phyloP scores from a whole-genome alignment of 2,329 filamentous ascomycete species.

The Pseudogymnoascus sp. region DNA sequence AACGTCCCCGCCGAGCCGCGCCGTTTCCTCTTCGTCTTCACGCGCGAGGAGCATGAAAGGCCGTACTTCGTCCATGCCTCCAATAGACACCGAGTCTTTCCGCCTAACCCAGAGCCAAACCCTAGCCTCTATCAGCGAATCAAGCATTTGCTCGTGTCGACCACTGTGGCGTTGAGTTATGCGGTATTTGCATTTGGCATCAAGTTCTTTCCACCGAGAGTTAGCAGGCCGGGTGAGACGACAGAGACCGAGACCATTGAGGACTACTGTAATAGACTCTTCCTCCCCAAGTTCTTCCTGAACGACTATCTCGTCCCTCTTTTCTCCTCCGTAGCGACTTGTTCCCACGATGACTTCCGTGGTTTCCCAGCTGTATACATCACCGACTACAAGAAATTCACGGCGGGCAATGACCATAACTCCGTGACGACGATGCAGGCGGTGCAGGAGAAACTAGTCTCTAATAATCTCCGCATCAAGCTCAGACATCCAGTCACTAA shows the following conservation, averaged over 20 bases:
- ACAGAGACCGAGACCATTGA: neutral
- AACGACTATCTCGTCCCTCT: neutral
- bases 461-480: neutral
- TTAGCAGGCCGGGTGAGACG: neutral
- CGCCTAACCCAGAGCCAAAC: neutral
- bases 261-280: constrained; percentile 1
- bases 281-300: neutral
- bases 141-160: neutral
- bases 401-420: neutral
- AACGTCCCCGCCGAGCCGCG: constrained; percentile 1
- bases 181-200: neutral
- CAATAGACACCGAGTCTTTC: neutral
- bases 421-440: constrained; percentile 5
- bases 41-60: neutral
- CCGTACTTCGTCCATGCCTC: neutral
- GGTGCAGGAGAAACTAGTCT: neutral
- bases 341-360: neutral
- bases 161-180: neutral
- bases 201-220: neutral
- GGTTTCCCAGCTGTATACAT: neutral
- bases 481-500: neutral
- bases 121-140: neutral
- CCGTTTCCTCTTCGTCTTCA: constrained; percentile 5
- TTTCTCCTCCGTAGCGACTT: neutral
- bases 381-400: neutral